phyloP scores from a whole-genome alignment of 345 rosid species.

The Citrus medica region DNA sequence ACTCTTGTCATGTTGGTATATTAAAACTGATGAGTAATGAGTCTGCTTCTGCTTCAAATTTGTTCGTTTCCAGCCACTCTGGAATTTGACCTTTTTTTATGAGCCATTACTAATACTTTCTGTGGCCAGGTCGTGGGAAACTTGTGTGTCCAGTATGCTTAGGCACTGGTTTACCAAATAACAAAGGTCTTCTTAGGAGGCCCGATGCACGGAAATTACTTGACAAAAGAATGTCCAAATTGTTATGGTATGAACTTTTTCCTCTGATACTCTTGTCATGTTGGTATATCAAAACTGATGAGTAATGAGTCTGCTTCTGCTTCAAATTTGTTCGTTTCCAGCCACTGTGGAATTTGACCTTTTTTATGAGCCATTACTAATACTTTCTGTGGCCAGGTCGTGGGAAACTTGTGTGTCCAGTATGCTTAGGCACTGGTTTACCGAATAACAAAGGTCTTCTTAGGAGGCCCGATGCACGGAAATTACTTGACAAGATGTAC shows the following conservation, averaged over 20 bases:
- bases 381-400: constrained; percentile 52
- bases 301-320: not conserved
- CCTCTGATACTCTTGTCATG: not conserved
- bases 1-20: not conserved
- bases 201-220: constrained; percentile 81
- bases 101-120: not conserved
- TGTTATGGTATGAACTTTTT: constrained; percentile 63
- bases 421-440: constrained; percentile 88
- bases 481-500: constrained; percentile 91
- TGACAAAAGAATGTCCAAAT: constrained; percentile 95
- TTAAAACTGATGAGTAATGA: too few species aligned
- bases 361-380: not conserved
- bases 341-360: not conserved
- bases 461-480: constrained; percentile 79
- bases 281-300: not conserved
- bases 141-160: constrained; percentile 92
- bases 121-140: constrained; percentile 77
- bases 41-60: not conserved
- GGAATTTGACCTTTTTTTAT: not conserved
- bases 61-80: not conserved
- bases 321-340: not conserved
- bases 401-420: constrained; percentile 92
- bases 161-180: constrained; percentile 91
- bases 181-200: constrained; percentile 90
- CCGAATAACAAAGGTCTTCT: constrained; percentile 94